Evolutionary conservation across 2,329 filamentous ascomycete genomes (phyloP).

Genomic region (Fusarium sublunatum): DNA sequence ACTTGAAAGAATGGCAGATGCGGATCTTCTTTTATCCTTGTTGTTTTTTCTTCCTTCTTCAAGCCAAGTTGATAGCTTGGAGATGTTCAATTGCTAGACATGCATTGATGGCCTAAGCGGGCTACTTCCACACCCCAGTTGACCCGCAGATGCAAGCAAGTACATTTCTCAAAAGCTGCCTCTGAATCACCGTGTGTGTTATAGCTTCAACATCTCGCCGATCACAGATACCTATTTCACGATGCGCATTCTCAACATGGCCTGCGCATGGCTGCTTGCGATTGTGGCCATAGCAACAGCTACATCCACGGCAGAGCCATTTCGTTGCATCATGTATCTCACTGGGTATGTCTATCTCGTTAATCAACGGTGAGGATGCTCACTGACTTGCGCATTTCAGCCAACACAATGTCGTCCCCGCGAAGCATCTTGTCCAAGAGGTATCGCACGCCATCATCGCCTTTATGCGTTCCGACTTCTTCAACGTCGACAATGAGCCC

Average conservation of each 20-base stretch:
- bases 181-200: not conserved
- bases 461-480: slow-evolving; percentile 65
- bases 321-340: slow-evolving; percentile 60
- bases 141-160: slow-evolving; percentile 7
- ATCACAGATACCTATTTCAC: not conserved
- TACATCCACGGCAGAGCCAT: slow-evolving; percentile 6
- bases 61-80: not conserved
- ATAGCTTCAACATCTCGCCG: not conserved
- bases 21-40: not conserved
- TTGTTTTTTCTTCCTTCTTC: too few species aligned
- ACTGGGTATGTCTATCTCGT: slow-evolving; percentile 54
- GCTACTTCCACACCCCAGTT: not conserved
- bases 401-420: slow-evolving; percentile 60
- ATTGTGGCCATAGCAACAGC: not conserved
- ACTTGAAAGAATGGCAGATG: not conserved
- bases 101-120: not conserved
- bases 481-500: slow-evolving; percentile 57
- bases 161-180: not conserved
- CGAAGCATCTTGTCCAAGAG: slow-evolving; percentile 51
- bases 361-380: not conserved
- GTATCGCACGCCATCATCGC: slow-evolving; percentile 70
- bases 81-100: not conserved
- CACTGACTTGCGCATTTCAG: slow-evolving; percentile 51
- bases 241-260: not conserved
- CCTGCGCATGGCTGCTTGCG: slow-evolving; percentile 3